Conservation (phyloP, 192 early-diverging fungal species). For the Linderina pennispora region DNA sequence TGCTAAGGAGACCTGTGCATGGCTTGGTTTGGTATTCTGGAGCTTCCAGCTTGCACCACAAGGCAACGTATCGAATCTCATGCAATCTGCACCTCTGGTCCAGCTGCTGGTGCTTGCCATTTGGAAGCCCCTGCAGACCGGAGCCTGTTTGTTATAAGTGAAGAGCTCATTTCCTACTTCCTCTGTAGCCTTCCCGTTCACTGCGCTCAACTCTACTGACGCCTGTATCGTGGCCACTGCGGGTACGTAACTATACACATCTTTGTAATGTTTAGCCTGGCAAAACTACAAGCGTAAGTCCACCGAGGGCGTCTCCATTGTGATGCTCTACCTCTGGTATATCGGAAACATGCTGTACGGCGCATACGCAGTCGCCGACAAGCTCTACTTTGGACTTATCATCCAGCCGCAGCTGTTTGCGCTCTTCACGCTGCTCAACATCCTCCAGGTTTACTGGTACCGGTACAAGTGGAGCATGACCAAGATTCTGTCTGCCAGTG, state of each 20-base stretch:
- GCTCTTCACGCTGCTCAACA: constrained; percentile 37
- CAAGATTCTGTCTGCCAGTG: background rate
- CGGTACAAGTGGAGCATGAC: constrained; percentile 16
- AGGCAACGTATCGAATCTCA: constrained; percentile 33
- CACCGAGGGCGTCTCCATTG: constrained; percentile 35
- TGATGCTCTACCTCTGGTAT: constrained; percentile 45
- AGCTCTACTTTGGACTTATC: constrained; percentile 32
- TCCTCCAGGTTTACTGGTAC: constrained; percentile 40
- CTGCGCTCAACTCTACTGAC: background rate
- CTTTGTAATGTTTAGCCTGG: constrained; percentile 30
- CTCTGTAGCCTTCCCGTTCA: constrained; percentile 5
- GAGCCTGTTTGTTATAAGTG: background rate
- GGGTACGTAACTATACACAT: background rate
- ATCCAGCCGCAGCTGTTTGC: constrained; percentile 46
- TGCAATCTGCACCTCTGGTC: background rate
- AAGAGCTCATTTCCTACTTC: constrained; percentile 15
- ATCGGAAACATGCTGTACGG: constrained; percentile 37
- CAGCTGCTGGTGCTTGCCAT: background rate
- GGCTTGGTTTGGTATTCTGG: constrained; percentile 44
- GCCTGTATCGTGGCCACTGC: too few species aligned
- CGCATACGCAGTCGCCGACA: constrained; percentile 28
- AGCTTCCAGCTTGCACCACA: constrained; percentile 47
- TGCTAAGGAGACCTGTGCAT: constrained; percentile 33
- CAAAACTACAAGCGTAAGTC: constrained; percentile 43
- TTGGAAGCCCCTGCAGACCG: too few species aligned